Evolutionary conservation across 2,329 filamentous ascomycete genomes (phyloP), one percentile per base, ranked within the genome.

Genomic region (Dryadomyces quercus-mongolicae): DNA sequence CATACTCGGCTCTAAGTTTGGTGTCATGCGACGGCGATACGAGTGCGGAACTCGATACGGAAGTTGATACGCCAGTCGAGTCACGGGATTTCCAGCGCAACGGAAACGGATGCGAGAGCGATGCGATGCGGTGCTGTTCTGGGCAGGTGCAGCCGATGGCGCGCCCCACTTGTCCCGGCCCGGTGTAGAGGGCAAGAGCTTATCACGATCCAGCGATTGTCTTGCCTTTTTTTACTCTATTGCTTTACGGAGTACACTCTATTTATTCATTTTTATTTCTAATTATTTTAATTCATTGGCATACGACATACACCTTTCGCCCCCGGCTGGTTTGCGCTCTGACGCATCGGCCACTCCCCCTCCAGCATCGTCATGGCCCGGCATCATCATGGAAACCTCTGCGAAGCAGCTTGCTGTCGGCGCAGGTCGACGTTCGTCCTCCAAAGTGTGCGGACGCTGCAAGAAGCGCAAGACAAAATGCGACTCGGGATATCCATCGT

Each of bases 401-500:
- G 42, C 18, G 18, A 44, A 38, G 47, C 49, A 51, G 49, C 49
- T 51, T n/a, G 36, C 49, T 8, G 25, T 31, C 49, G 22, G 36
- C 36, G n/a, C 49, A 15, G 22, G 51, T 16, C 42, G 43, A 2
- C 51, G 51, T 2, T 52, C 51, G 18, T 52, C 51, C 18, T 52
- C 51, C 43, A 52, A 52, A 15, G 51, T 47, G 18, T 52, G 51
- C 34, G 43, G 40, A 1, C 51, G 51, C 43, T 52, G 51, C 51
- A 43, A 43, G 31, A 46, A 52, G 42, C 51, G 51, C 51, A 52
- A 52, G 51, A 52, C 51, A 12, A 31, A 34, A 31, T 52, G 51
- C 15, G 51, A 52, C 20, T 46, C 51, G 43, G 43, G 51, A 10
- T 52, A 52, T 22, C 51, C 51, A 15, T 52, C 51, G 43, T 52